These are phyloP conservation scores for Rhizophagus prolifer DNA, from an alignment of 192 early-diverging fungal species.

Conservation along the genomic window DNA sequence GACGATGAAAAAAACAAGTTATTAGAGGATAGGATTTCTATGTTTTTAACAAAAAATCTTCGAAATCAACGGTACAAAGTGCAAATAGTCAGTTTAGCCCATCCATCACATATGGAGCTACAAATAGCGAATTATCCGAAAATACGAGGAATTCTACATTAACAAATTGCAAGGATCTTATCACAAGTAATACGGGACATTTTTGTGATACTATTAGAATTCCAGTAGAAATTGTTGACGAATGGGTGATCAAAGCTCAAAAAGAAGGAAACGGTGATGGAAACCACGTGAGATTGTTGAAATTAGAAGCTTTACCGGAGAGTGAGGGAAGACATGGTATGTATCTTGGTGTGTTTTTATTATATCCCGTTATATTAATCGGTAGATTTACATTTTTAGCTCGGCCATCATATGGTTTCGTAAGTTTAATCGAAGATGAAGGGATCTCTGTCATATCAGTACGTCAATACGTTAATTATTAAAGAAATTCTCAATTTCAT, in stretches of 20 bases:
- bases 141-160: slow-evolving; percentile 22
- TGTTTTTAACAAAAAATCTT: slow-evolving; percentile 55
- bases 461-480: slow-evolving; percentile 26
- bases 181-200: slow-evolving; percentile 38
- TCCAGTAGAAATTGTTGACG: slow-evolving; percentile 30
- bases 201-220: slow-evolving; percentile 41
- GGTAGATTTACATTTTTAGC: slow-evolving; percentile 33
- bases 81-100: slow-evolving; percentile 47
- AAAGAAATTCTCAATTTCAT: neutral
- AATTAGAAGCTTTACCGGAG: slow-evolving; percentile 27
- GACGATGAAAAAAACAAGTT: slow-evolving; percentile 38
- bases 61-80: slow-evolving; percentile 47
- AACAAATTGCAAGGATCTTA: slow-evolving; percentile 16
- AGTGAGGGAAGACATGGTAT: slow-evolving; percentile 36
- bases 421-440: slow-evolving; percentile 59
- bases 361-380: slow-evolving; percentile 19
- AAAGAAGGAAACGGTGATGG: slow-evolving; percentile 17
- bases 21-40: slow-evolving; percentile 41
- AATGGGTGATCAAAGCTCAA: slow-evolving; percentile 36
- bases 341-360: slow-evolving; percentile 27
- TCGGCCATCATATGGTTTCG: slow-evolving; percentile 39
- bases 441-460: slow-evolving; percentile 77
- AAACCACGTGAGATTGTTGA: slow-evolving; percentile 28
- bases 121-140: slow-evolving; percentile 17
- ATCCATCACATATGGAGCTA: slow-evolving; percentile 38